phyloP scores from a whole-genome alignment of 345 rosid genomes.

The Populus ilicifolia region DNA sequence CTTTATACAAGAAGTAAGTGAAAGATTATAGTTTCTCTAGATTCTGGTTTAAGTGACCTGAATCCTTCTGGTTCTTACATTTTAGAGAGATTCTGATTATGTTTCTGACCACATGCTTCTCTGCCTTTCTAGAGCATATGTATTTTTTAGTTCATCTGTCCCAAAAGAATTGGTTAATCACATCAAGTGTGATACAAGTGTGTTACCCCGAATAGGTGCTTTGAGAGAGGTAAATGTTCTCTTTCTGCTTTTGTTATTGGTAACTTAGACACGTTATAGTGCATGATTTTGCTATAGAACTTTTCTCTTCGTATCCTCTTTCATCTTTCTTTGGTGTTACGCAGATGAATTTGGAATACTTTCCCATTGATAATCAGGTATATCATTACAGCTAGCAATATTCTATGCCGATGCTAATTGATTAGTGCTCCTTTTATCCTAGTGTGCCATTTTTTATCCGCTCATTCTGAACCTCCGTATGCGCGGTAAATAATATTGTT shows the following conservation, averaged over 20 bases:
- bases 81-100: conserved; percentile 15
- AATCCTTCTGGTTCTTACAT: neutral
- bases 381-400: neutral
- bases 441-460: neutral
- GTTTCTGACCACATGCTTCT: conserved; percentile 4
- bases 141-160: conserved; percentile 74
- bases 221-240: conserved; percentile 72
- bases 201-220: conserved; percentile 84
- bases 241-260: neutral
- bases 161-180: conserved; percentile 80
- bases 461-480: neutral
- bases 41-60: neutral
- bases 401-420: neutral
- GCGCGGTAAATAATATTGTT: neutral
- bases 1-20: conserved; percentile 79
- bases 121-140: conserved; percentile 53
- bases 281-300: neutral
- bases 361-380: conserved; percentile 88
- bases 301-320: conserved; percentile 1
- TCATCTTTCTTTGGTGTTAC: conserved; percentile 10
- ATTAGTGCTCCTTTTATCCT: neutral
- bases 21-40: neutral
- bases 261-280: neutral
- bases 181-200: conserved; percentile 79
- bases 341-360: conserved; percentile 94